Evolutionary conservation across 768 basidiomycete species (phyloP), one percentile per base, ranked within the genome.

Genomic region (Suillus ampliporus): DNA sequence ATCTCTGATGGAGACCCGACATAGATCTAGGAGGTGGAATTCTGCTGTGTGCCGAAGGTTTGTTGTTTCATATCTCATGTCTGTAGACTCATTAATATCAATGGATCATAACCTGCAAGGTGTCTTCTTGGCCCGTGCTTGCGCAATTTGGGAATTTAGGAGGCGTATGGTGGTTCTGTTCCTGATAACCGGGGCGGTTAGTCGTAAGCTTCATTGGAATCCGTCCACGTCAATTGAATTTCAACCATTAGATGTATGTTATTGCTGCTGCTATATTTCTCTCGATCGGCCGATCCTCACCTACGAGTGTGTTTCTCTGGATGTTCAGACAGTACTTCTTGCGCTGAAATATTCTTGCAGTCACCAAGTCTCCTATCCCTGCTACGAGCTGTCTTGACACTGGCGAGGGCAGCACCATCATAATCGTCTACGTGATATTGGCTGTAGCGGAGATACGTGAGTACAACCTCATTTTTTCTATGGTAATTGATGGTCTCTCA

Each of bases 11-110:
- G 37, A 17, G 17, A 26, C 13, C 14, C 6, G 10, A 7, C 6
- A 15, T 11, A 56, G 54, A 26, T 40, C 19, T 8, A 13, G 54
- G 54, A 40, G 5, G 38, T 56, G 11, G 11, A 23, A 56, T 56
- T 19, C 26, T 56, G 26, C 2, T 38, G 54, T 56, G 54, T 40
- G 54, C 54, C 23, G 54, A 56, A 38, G 54, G 54, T 56, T 56
- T 56, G 54, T 21, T 38, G 1, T 31, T 41, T 40, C 26, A 40
- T 28, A 19, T n/a, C 23, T n/a, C 10, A 13, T 13, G 5, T 19
- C 11, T 56, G 38, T 9, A 40, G 3, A 15, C 19, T 21, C 38
- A 5, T 13, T 40, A 56, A 10, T n/a, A n/a, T n/a, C n/a, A 38
- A 19, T 26, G 26, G n/a, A n/a, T n/a, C n/a, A n/a, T n/a, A n/a